A percentile compares a stretch with the other conserved stretches of the same genome.
phyloP scores from a whole-genome alignment of 2,329 filamentous ascomycete species.

The Chaetomium sp. region DNA sequence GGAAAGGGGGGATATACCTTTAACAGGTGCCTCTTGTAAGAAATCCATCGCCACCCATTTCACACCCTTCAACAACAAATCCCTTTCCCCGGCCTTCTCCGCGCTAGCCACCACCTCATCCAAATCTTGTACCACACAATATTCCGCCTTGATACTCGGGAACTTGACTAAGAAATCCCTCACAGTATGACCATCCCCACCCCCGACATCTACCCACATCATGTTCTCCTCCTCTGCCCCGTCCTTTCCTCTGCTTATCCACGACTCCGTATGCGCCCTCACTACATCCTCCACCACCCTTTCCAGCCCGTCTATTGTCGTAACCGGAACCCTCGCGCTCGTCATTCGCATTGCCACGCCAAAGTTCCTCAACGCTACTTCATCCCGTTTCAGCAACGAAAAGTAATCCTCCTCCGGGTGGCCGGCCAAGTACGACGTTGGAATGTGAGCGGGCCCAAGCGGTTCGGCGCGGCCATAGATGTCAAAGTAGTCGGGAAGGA shows the following conservation, averaged over 20 bases:
- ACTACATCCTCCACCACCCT: conserved; percentile 16
- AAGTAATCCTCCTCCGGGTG: conserved; percentile 24
- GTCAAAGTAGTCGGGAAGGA: conserved; percentile 25
- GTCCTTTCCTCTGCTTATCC: too few relatives aligned
- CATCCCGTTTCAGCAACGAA: conserved; percentile 23
- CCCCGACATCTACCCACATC: conserved; percentile 31
- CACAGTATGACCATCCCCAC: conserved; percentile 27
- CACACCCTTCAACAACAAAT: conserved; percentile 19
- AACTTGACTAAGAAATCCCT: conserved; percentile 21
- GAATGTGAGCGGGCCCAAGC: conserved; percentile 22
- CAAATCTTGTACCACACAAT: conserved; percentile 29
- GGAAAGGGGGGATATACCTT: conserved; percentile 18
- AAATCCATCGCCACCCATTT: conserved; percentile 27
- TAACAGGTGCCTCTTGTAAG: conserved; percentile 25
- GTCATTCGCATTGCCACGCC: conserved; percentile 26
- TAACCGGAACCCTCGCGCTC: conserved; percentile 22
- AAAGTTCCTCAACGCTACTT: conserved; percentile 21
- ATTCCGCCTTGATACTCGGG: conserved; percentile 21
- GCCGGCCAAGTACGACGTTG: conserved; percentile 23
- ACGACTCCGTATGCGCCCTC: background rate
- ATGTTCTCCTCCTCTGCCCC: background rate
- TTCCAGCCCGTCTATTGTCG: conserved; percentile 26
- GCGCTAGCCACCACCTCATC: conserved; percentile 25
- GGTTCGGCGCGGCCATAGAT: conserved; percentile 25
- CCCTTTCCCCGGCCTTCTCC: background rate